phyloP scores from a whole-genome alignment of 371 early-diverging fungal genomes.

The Mucor irregularis region DNA sequence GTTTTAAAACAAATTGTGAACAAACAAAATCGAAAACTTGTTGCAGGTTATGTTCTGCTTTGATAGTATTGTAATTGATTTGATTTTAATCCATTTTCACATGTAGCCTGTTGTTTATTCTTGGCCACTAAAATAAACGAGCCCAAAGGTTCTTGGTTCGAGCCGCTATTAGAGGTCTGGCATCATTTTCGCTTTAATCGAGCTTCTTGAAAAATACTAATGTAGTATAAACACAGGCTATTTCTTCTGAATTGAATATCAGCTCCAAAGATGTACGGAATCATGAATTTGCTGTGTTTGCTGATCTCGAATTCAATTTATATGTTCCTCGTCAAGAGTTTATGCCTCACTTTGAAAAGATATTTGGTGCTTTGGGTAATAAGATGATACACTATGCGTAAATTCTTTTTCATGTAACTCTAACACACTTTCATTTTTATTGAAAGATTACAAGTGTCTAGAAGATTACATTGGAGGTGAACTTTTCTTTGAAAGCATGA shows the following conservation, averaged over 20 bases:
- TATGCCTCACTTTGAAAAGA: slow-evolving; percentile 83
- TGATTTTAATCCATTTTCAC: too few relatives aligned
- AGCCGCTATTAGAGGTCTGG: slow-evolving; percentile 22
- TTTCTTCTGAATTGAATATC: slow-evolving; percentile 61
- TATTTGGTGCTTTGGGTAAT: slow-evolving; percentile 34
- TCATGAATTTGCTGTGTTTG: slow-evolving; percentile 84
- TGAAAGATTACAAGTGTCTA: slow-evolving; percentile 2
- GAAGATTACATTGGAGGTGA: slow-evolving; percentile 5
- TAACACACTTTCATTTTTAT: not conserved
- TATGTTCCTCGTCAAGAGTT: slow-evolving; percentile 79
- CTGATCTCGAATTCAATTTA: slow-evolving; percentile 79
- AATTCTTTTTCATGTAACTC: not conserved
- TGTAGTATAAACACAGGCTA: slow-evolving; percentile 9
- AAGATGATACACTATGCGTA: not conserved
- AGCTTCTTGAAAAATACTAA: not conserved
- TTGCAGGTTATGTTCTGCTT: not conserved
- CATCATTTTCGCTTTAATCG: not conserved
- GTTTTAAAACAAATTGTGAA: slow-evolving; percentile 56
- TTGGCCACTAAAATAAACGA: slow-evolving; percentile 87
- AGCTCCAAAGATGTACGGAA: slow-evolving; percentile 73
- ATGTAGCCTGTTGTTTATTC: slow-evolving; percentile 78
- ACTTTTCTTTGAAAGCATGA: slow-evolving; percentile 2
- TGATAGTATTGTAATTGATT: too few relatives aligned
- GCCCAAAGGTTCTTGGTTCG: slow-evolving; percentile 61
- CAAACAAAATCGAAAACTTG: not conserved